phyloP scores from a whole-genome alignment of 2,329 filamentous ascomycete genomes.

The Aspergillus cejpii region DNA sequence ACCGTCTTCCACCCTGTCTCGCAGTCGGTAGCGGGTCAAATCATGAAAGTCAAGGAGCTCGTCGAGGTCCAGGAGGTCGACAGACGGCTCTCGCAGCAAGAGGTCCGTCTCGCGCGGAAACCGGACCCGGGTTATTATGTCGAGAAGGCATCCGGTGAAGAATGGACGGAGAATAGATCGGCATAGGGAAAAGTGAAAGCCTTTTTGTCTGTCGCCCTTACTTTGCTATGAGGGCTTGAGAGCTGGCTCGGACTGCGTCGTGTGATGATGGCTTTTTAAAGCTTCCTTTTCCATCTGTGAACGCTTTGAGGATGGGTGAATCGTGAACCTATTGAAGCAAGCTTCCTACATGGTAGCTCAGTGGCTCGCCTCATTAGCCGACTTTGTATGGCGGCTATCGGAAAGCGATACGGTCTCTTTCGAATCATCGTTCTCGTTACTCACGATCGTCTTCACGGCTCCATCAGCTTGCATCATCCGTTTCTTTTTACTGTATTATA shows the following conservation, averaged over 20 bases:
- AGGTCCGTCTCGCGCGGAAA: slow-evolving; percentile 64
- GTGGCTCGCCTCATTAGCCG: not conserved
- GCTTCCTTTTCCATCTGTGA: not conserved
- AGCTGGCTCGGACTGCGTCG: not conserved
- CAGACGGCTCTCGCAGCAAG: slow-evolving; percentile 53
- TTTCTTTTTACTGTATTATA: slow-evolving; percentile 9
- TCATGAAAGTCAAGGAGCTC: slow-evolving; percentile 90
- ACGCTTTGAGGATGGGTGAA: not conserved
- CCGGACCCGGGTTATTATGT: slow-evolving; percentile 76
- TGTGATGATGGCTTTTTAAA: not conserved
- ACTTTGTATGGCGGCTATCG: not conserved
- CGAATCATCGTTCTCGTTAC: not conserved
- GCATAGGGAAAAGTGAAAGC: slow-evolving; percentile 2
- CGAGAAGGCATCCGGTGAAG: slow-evolving; percentile 49
- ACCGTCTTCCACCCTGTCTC: slow-evolving; percentile 85
- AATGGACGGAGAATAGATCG: slow-evolving; percentile 15
- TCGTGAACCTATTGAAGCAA: not conserved
- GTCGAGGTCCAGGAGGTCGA: slow-evolving; percentile 76
- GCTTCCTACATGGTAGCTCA: not conserved
- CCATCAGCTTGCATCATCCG: not conserved
- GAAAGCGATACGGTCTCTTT: not conserved
- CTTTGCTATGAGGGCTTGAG: not conserved
- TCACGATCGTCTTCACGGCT: not conserved
- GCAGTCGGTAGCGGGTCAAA: slow-evolving; percentile 76
- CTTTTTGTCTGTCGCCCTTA: not conserved